Evolutionary conservation across 2,329 filamentous ascomycete species (phyloP).

Genomic region (Bipolaris victoriae): DNA sequence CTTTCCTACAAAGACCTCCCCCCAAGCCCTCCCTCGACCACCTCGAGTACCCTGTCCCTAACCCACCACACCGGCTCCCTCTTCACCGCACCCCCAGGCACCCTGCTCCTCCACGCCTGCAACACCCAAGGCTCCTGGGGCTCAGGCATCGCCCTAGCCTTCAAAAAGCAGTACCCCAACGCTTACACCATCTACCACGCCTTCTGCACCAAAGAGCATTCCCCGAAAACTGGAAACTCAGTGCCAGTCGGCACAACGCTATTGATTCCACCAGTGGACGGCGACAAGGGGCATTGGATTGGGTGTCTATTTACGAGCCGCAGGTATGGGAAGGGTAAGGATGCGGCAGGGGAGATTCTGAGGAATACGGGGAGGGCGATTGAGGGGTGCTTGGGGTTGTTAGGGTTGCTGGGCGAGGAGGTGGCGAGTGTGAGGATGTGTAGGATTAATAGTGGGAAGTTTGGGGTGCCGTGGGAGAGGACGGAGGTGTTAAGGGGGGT

Average conservation of each 20-base stretch:
- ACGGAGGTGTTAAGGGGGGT: constrained; percentile 53
- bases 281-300: constrained; percentile 57
- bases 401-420: constrained; percentile 32
- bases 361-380: constrained; percentile 58
- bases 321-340: constrained; percentile 55
- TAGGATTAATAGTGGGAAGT: constrained; percentile 64
- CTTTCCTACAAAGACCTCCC: constrained; percentile 22
- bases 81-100: constrained; percentile 58
- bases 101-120: constrained; percentile 65
- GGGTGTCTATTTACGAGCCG: constrained; percentile 65
- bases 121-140: constrained; percentile 65
- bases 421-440: constrained; percentile 54
- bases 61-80: constrained; percentile 54
- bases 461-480: constrained; percentile 61
- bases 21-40: neutral
- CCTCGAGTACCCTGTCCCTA: constrained; percentile 14
- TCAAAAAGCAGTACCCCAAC: constrained; percentile 58
- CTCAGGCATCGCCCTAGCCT: constrained; percentile 62
- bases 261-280: constrained; percentile 59
- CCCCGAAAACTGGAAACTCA: constrained; percentile 24
- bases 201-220: constrained; percentile 52
- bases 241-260: constrained; percentile 56
- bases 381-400: constrained; percentile 54
- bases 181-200: constrained; percentile 57
- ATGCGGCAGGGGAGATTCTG: constrained; percentile 54